A percentile compares a stretch with the other conserved stretches of the same genome.
Conservation (phyloP, 345 rosid genomes). For the Camelina neglecta region DNA sequence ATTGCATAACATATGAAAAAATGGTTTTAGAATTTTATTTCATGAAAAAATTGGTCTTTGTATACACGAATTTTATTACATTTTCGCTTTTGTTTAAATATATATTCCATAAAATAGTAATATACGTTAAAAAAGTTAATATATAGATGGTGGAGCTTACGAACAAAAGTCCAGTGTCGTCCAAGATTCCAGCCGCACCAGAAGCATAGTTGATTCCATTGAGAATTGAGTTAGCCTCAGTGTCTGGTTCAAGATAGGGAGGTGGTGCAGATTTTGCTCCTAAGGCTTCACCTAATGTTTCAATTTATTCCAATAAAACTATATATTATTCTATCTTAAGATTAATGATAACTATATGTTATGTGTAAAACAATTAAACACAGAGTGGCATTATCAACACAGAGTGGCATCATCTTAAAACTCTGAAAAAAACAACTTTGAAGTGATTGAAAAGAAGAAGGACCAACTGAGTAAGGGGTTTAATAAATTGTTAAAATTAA, state of each 20-base stretch:
- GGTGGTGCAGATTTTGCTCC: conserved; percentile 56
- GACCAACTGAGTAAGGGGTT: conserved; percentile 17
- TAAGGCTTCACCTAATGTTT: conserved; percentile 51
- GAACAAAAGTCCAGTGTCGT: conserved; percentile 54
- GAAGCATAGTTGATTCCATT: conserved; percentile 63
- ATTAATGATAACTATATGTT: background rate
- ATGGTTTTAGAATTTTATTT: background rate
- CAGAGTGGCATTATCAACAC: conserved; percentile 22
- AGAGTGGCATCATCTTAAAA: conserved; percentile 1
- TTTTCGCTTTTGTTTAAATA: no score
- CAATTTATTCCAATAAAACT: background rate
- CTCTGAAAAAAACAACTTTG: background rate
- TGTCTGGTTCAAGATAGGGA: conserved; percentile 54
- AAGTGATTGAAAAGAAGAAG: background rate
- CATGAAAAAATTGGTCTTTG: background rate
- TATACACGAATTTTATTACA: background rate
- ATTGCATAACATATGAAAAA: background rate
- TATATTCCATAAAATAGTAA: no score
- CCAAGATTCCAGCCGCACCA: conserved; percentile 62
- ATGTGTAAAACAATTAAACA: conserved; percentile 4
- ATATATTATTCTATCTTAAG: background rate
- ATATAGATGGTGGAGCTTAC: conserved; percentile 41
- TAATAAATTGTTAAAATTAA: background rate
- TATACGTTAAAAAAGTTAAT: background rate
- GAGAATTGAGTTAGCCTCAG: conserved; percentile 38